Percentiles rank a stretch among this genome's conserved stretches.
phyloP scores from a whole-genome alignment of 1,284 basidiomycete genomes.

The Dichomitus squalens region DNA sequence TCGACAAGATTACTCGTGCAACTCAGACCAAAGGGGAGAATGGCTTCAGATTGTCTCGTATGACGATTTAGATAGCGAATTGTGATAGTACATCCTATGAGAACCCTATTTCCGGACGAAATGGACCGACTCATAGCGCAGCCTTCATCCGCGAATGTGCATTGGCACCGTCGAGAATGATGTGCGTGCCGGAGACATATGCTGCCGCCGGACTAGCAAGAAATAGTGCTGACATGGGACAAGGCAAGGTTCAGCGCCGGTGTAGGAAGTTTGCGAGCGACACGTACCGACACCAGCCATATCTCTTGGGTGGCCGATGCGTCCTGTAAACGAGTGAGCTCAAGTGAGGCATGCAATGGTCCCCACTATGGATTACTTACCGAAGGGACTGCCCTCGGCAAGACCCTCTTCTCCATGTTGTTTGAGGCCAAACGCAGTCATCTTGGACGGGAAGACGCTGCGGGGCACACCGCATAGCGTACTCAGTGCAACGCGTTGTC shows the following conservation, averaged over 20 bases:
- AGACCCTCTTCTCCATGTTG: slow-evolving; percentile 57
- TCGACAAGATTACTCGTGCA: too few species aligned
- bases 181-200: slow-evolving; percentile 76
- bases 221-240: slow-evolving; percentile 51
- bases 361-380: slow-evolving; percentile 35
- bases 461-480: too few species aligned
- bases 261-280: not conserved
- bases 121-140: slow-evolving; percentile 9
- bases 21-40: too few species aligned
- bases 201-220: slow-evolving; percentile 71
- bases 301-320: slow-evolving; percentile 69
- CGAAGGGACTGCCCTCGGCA: slow-evolving; percentile 58
- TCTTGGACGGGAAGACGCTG: slow-evolving; percentile 83
- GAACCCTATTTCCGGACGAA: not conserved
- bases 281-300: slow-evolving; percentile 66
- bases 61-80: too few species aligned
- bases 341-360: not conserved
- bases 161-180: slow-evolving; percentile 69
- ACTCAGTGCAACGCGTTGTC: too few species aligned
- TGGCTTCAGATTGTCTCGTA: too few species aligned
- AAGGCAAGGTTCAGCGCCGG: not conserved
- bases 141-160: slow-evolving; percentile 23
- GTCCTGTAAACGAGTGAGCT: slow-evolving; percentile 44
- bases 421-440: slow-evolving; percentile 81
- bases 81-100: too few species aligned